Conservation (phyloP, 129 eudicot genomes). For the Sambucus nigra region DNA sequence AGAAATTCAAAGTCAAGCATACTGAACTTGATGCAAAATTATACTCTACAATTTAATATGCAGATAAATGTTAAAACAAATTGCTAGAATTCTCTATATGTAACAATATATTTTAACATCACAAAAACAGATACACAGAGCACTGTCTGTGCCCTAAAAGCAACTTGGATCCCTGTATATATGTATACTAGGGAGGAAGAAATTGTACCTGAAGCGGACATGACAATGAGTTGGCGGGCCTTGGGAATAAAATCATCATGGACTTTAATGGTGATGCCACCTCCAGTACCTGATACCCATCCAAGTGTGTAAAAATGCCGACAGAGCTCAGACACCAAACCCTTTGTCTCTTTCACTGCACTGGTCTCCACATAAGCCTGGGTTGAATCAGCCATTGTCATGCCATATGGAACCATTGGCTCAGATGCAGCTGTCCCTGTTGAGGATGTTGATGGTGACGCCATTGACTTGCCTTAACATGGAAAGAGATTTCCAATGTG, state of each 20-base stretch:
- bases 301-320: slow-evolving; percentile 12
- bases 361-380: slow-evolving; percentile 1
- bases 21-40: too few relatives aligned
- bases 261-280: slow-evolving; percentile 14
- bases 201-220: slow-evolving; percentile 16
- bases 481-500: neutral
- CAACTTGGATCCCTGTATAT: too few relatives aligned
- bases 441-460: slow-evolving; percentile 1
- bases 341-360: slow-evolving; percentile 8
- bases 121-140: too few relatives aligned
- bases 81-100: too few relatives aligned
- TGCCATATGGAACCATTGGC: neutral
- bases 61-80: too few relatives aligned
- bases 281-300: slow-evolving; percentile 15
- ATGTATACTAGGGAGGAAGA: neutral
- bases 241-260: slow-evolving; percentile 7
- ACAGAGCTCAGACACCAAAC: slow-evolving; percentile 11
- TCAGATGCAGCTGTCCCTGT: neutral
- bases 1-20: too few relatives aligned
- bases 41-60: too few relatives aligned
- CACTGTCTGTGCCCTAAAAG: too few relatives aligned
- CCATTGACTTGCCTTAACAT: neutral
- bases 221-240: slow-evolving; percentile 7
- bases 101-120: too few relatives aligned
- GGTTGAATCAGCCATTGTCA: neutral